These are phyloP conservation scores for Aspergillus persii DNA, from an alignment of 2,329 filamentous ascomycete species.

Conservation along the genomic window DNA sequence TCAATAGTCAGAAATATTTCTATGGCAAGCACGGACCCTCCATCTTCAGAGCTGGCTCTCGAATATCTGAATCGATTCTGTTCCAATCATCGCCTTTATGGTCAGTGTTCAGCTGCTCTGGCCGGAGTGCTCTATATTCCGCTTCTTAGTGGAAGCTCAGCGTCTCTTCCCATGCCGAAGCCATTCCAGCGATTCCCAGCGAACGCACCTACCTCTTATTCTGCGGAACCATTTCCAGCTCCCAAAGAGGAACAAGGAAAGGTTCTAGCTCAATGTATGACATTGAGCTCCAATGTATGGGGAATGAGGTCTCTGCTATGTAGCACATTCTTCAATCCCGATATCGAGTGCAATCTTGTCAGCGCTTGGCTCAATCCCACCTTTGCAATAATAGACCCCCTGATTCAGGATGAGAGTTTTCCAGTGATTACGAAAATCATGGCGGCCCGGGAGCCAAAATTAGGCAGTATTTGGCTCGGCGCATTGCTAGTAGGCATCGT, in stretches of 20 bases:
- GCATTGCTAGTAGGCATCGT: too few relatives aligned
- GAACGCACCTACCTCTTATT: too few relatives aligned
- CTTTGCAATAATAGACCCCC: too few relatives aligned
- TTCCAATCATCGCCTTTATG: slow-evolving; percentile 17
- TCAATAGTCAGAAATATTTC: too few relatives aligned
- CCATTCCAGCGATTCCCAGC: not conserved
- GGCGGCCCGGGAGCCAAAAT: too few relatives aligned
- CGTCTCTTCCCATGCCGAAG: slow-evolving; percentile 20
- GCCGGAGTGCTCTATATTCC: slow-evolving; percentile 21
- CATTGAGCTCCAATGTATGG: slow-evolving; percentile 22
- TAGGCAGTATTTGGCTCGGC: too few relatives aligned
- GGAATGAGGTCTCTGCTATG: slow-evolving; percentile 23
- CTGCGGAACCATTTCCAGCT: slow-evolving; percentile 5
- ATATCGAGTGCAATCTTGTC: slow-evolving; percentile 20
- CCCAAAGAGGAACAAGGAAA: slow-evolving; percentile 3
- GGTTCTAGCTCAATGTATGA: not conserved
- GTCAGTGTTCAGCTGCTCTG: slow-evolving; percentile 23
- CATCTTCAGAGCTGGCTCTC: too few relatives aligned
- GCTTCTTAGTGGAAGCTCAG: slow-evolving; percentile 2
- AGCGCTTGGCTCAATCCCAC: too few relatives aligned
- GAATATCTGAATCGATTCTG: slow-evolving; percentile 23
- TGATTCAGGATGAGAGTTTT: too few relatives aligned
- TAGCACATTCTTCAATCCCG: slow-evolving; percentile 23
- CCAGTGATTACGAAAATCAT: too few relatives aligned
- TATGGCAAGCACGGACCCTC: too few relatives aligned